Evolutionary conservation across 345 rosid species (phyloP), one percentile per base, ranked within the genome.

Genomic region (Syzygium aqueum): DNA sequence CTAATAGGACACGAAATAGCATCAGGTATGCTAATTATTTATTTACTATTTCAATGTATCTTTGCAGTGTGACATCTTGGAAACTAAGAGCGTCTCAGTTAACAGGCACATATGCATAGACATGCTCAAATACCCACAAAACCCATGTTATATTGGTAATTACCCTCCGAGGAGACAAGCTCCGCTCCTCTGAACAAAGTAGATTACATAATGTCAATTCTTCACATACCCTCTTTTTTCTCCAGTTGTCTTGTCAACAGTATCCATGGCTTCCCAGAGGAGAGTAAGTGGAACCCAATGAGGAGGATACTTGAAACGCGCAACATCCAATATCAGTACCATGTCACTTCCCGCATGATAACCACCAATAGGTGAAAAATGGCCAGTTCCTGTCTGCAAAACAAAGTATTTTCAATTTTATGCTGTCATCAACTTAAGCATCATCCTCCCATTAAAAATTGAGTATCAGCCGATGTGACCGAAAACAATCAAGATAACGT

Each of bases 291-390:
- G 98, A 92, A 97, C 95, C 99, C 99, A 97, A 30, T 95, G 99
- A 63, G 99, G 98, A 87, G 99, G 98, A 94, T 96, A 97, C 93
- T 97, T 96, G 88, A 95, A 97, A 85, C 98, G 97, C 50, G 99
- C 99, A 85, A 96, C 99, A 91, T 97, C 99, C 91, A 97, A 91
- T 92, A 97, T 95, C 89, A 97, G 90, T 86, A 97, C 97, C 99
- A 96, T 96, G 91, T 97, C 99, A 88, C 91, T 94, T 88, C 92
- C 95, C 88, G 94, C 96, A 90, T 97, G 97, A 91, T 96, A 97
- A 65, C 99, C 98, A 91, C 99, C 98, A 88, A 96, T 94, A 49
- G 98, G 99, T 84, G 98, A 97, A 93, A 97, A 97, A 89, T 97
- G 99, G 37, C 98, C 98, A 25, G 92, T 90, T 89, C 99, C 98